These are phyloP conservation scores for Escovopsis sp. DNA, from an alignment of 2,329 filamentous ascomycete genomes.

Conservation along the genomic window DNA sequence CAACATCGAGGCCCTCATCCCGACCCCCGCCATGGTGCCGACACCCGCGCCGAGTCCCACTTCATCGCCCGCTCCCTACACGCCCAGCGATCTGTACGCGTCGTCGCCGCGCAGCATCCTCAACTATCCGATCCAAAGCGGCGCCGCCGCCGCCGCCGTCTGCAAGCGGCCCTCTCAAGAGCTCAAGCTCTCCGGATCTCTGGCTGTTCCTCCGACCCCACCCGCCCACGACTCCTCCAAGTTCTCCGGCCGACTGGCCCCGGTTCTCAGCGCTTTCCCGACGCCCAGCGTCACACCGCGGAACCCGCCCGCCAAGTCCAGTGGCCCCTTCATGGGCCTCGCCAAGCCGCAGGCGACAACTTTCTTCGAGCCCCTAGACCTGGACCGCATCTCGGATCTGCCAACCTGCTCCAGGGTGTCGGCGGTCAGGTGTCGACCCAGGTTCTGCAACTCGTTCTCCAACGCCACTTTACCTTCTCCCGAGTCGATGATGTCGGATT, in stretches of 20 bases:
- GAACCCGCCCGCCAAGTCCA: too few relatives aligned
- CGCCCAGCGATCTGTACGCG: conserved; percentile 21
- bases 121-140: conserved; percentile 27
- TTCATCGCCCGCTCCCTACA: too few relatives aligned
- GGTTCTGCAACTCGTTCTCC: conserved; percentile 47
- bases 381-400: too few relatives aligned
- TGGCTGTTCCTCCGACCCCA: conserved; percentile 23
- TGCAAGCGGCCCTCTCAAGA: too few relatives aligned
- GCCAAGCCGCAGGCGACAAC: conserved; percentile 45
- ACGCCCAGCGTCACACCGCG: conserved; percentile 46
- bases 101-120: conserved; percentile 29
- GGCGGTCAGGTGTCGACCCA: too few relatives aligned
- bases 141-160: too few relatives aligned
- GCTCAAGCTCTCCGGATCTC: conserved; percentile 26
- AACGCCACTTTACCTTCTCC: conserved; percentile 50
- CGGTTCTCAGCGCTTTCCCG: conserved; percentile 40
- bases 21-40: conserved; percentile 16
- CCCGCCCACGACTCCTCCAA: conserved; percentile 27
- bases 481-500: conserved; percentile 53
- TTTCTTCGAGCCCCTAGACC: too few relatives aligned
- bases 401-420: too few relatives aligned
- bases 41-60: too few relatives aligned
- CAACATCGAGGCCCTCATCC: conserved; percentile 40
- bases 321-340: conserved; percentile 44
- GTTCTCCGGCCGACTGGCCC: conserved; percentile 27